These are phyloP conservation scores for Stromatinia cepivora DNA, from an alignment of 2,329 filamentous ascomycete genomes.

Conservation along the genomic window DNA sequence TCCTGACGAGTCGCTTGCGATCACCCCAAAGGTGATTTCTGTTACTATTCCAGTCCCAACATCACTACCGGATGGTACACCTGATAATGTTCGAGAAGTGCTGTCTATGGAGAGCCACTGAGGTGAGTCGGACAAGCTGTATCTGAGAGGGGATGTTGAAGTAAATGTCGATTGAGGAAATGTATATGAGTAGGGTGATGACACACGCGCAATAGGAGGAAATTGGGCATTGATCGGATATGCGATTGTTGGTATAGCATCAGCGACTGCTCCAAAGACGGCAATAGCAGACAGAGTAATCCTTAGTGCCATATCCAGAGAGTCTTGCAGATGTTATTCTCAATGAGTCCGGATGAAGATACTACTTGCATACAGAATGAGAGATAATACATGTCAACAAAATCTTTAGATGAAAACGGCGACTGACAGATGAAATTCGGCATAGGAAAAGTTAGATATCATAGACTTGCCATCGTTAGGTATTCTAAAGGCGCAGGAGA, in stretches of 20 bases:
- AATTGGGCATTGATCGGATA: slow-evolving; percentile 86
- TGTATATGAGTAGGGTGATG: slow-evolving; percentile 65
- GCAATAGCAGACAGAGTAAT: slow-evolving; percentile 25
- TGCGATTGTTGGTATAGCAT: slow-evolving; percentile 45
- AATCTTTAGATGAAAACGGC: slow-evolving; percentile 22
- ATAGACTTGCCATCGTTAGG: slow-evolving; percentile 29
- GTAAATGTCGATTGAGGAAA: slow-evolving; percentile 75
- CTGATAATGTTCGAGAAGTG: slow-evolving; percentile 63
- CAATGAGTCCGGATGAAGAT: slow-evolving; percentile 22
- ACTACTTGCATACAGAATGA: slow-evolving; percentile 22
- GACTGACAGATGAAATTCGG: slow-evolving; percentile 22
- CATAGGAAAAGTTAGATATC: slow-evolving; percentile 22
- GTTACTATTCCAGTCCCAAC: slow-evolving; percentile 55
- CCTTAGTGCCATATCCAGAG: slow-evolving; percentile 33
- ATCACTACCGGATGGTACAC: slow-evolving; percentile 62
- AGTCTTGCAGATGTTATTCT: slow-evolving; percentile 21
- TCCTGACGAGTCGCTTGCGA: slow-evolving; percentile 67
- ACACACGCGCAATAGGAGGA: slow-evolving; percentile 72
- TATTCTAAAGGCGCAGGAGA: slow-evolving; percentile 33
- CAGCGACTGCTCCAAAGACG: slow-evolving; percentile 29
- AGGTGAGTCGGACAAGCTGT: slow-evolving; percentile 65
- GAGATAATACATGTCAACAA: slow-evolving; percentile 22
- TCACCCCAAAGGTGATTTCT: slow-evolving; percentile 55
- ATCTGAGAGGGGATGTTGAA: slow-evolving; percentile 60
- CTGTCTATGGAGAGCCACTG: slow-evolving; percentile 74